phyloP scores from a whole-genome alignment of 2,329 filamentous ascomycete genomes.

The Penicillium sp. region DNA sequence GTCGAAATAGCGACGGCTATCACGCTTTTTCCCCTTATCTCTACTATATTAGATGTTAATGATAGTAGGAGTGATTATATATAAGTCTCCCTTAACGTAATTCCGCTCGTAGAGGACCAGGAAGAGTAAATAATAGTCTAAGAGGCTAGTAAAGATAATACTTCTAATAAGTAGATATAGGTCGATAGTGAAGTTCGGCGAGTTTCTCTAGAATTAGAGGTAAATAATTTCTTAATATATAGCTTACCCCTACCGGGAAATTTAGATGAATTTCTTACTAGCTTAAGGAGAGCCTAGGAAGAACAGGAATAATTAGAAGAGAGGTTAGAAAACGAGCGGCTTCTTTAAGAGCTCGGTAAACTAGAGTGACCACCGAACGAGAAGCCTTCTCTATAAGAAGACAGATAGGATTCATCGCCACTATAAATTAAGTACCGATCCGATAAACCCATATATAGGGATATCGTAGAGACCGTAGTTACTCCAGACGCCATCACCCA shows the following conservation, averaged over 20 bases:
- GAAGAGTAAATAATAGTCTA: background rate
- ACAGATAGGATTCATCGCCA: background rate
- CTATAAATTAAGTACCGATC: background rate
- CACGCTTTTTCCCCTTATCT: background rate
- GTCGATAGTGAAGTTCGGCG: background rate
- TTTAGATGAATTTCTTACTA: background rate
- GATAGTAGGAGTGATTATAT: constrained; percentile 15
- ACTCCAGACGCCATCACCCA: background rate
- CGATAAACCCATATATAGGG: background rate
- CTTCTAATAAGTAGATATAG: background rate
- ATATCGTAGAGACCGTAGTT: background rate
- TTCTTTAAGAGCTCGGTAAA: background rate
- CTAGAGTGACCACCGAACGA: background rate
- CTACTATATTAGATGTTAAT: background rate
- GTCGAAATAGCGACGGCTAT: background rate
- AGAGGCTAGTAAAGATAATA: background rate
- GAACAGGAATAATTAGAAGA: background rate
- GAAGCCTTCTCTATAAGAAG: background rate
- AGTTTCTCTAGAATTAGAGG: background rate
- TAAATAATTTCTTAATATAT: background rate
- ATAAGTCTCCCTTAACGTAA: constrained; percentile 10
- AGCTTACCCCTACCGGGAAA: background rate
- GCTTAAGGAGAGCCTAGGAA: background rate
- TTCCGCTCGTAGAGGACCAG: background rate
- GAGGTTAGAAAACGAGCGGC: background rate